Evolutionary conservation across 768 basidiomycete genomes (phyloP), one percentile per base, ranked within the genome.

Genomic region (Boletus patriciae): DNA sequence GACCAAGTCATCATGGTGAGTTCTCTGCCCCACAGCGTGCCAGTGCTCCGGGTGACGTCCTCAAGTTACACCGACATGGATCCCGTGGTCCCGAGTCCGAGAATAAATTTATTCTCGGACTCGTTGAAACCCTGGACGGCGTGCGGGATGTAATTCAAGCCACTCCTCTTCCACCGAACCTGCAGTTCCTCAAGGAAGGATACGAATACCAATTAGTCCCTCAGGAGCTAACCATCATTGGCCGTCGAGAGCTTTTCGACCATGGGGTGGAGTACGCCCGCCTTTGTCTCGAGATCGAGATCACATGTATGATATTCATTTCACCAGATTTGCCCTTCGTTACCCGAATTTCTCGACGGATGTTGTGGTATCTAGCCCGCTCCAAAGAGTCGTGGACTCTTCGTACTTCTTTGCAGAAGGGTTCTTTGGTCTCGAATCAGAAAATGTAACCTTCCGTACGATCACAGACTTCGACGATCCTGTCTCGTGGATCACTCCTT

Each of bases 1-100:
- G 68, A 74, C 41, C 75, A 76, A 59, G 74, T 77, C 54, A 63
- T 75, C 64, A 52, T 74, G 59, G 77, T 77, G 60, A 46, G 66
- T 50, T 18, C 16, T 43, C 25, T 23, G 4, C 6, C 23, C 25
- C 33, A 13, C 4, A 10, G 6, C 21, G 9, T 19, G 16, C 2
- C n/a, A 23, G 4, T 25, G 15, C 33, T 15, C 16, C 42, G 18
- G 7, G 31, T 57, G 53, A 50, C 49, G 1, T 57, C 21, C 13
- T 19, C 49, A 51, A 78, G 78, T 70, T 79, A 66, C 74, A 73
- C 58, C 59, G 76, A 48, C 78, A 80, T 52, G 78, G 78, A 11
- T 73, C 72, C 48, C 74, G 76, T 50, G 73, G 67, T 54, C 77
- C 75, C 41, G 64, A 64, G 21, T 62, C 53, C n/a, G 71, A 73